A percentile compares a stretch with the other conserved stretches of the same genome.
Evolutionary conservation across 2,329 filamentous ascomycete genomes (phyloP).

Genomic region (Ascocoryne sarcoides): DNA sequence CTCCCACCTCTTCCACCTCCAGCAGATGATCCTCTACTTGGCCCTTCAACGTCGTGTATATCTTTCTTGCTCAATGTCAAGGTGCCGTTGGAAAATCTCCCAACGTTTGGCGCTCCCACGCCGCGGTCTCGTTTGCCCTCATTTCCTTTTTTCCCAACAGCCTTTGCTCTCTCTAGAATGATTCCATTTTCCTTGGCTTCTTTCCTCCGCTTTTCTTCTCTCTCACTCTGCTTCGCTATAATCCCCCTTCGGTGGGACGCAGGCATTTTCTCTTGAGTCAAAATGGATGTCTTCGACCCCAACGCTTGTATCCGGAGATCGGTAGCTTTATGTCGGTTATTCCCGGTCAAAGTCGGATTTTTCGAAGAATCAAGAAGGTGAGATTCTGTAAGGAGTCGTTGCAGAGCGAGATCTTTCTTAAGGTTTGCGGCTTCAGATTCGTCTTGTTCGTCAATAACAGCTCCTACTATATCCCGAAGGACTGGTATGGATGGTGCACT

Average conservation of each 20-base stretch:
- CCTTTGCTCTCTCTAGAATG: constrained; percentile 58
- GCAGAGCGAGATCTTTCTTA: constrained; percentile 86
- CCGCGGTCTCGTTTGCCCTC: constrained; percentile 42
- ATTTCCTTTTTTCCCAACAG: constrained; percentile 31
- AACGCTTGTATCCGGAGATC: constrained; percentile 78
- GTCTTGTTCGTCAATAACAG: constrained; percentile 38
- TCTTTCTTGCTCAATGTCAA: constrained; percentile 72
- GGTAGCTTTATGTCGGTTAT: constrained; percentile 69
- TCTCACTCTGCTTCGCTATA: constrained; percentile 49
- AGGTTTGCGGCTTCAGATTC: constrained; percentile 58
- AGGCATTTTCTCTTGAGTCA: constrained; percentile 79
- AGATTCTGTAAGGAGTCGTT: constrained; percentile 83
- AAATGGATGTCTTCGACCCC: constrained; percentile 67
- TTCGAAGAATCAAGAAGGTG: constrained; percentile 65
- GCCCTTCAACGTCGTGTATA: constrained; percentile 59
- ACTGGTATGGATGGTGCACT: constrained; percentile 17
- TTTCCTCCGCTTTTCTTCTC: constrained; percentile 61
- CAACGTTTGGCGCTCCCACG: constrained; percentile 70
- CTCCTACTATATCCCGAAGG: constrained; percentile 18
- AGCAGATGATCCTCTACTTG: constrained; percentile 28
- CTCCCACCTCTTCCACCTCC: constrained; percentile 27
- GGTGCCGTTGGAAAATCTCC: constrained; percentile 70
- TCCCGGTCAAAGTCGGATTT: constrained; percentile 44
- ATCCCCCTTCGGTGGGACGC: constrained; percentile 85
- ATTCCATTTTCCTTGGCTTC: constrained; percentile 89